Conservation (phyloP, 2,329 filamentous ascomycete genomes). For the Cadophora gregata region DNA sequence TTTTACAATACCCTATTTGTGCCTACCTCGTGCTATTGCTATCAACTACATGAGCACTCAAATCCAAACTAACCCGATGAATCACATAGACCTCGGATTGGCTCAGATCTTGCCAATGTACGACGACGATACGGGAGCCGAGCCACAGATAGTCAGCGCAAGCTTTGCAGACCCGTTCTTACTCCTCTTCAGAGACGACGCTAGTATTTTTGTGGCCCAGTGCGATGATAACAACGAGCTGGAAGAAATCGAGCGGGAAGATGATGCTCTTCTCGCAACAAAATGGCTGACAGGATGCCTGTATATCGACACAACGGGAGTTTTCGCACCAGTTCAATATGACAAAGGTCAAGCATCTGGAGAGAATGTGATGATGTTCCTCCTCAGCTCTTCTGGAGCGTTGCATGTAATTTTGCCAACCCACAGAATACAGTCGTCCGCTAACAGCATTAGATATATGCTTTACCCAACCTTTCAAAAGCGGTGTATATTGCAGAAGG, state of each 20-base stretch:
- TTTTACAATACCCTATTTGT: slow-evolving; percentile 40
- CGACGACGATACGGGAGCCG: slow-evolving; percentile 85
- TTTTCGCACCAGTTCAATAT: slow-evolving; percentile 54
- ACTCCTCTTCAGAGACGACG: slow-evolving; percentile 82
- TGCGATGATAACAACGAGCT: slow-evolving; percentile 84
- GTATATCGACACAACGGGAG: slow-evolving; percentile 69
- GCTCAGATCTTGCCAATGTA: slow-evolving; percentile 92
- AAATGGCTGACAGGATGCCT: slow-evolving; percentile 87
- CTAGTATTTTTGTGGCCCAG: slow-evolving; percentile 77
- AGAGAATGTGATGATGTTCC: slow-evolving; percentile 71
- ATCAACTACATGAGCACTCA: slow-evolving; percentile 24
- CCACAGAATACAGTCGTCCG: background rate
- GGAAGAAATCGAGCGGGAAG: slow-evolving; percentile 76
- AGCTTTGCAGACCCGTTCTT: slow-evolving; percentile 90
- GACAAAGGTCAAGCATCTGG: slow-evolving; percentile 49
- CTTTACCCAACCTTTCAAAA: slow-evolving; percentile 73
- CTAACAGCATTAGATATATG: slow-evolving; percentile 66
- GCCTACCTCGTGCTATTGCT: slow-evolving; percentile 38
- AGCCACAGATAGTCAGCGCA: slow-evolving; percentile 78
- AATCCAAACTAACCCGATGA: slow-evolving; percentile 29
- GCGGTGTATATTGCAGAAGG: slow-evolving; percentile 78
- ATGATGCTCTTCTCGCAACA: slow-evolving; percentile 59
- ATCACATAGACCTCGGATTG: slow-evolving; percentile 74
- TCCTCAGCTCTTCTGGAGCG: slow-evolving; percentile 77
- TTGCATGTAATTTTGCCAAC: slow-evolving; percentile 66